These are phyloP conservation scores for Cucurbita argyrosperma DNA, from an alignment of 306 rosid species.

Conservation along the genomic window DNA sequence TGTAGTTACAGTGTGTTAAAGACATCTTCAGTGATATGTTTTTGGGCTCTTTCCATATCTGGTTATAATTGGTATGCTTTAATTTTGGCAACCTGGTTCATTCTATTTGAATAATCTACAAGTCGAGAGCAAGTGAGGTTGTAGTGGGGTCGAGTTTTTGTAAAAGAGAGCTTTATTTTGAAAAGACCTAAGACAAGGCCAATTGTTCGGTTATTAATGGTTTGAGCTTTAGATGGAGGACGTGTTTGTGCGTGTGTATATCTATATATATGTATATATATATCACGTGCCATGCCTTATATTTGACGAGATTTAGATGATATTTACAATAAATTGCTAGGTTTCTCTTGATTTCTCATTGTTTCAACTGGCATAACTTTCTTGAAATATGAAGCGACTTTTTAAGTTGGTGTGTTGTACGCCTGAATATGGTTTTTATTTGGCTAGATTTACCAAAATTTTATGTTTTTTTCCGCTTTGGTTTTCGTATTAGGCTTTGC, in stretches of 20 bases:
- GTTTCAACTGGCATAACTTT: not conserved
- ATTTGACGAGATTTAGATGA: not conserved
- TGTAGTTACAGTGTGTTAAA: not conserved
- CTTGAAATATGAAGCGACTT: not conserved
- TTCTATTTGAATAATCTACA: not conserved
- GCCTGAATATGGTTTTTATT: not conserved
- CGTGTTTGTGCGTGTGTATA: not conserved
- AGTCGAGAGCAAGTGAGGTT: not conserved
- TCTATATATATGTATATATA: too few relatives aligned
- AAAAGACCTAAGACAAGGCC: not conserved
- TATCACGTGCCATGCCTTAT: not conserved
- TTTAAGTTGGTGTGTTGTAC: not conserved
- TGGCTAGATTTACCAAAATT: not conserved
- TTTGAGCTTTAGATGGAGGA: not conserved
- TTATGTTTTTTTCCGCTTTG: not conserved
- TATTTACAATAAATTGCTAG: not conserved
- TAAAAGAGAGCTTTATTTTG: not conserved
- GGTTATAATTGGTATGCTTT: not conserved
- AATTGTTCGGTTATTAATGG: not conserved
- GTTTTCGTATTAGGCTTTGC: slow-evolving; percentile 41
- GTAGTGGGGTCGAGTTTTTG: not conserved
- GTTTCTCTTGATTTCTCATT: not conserved
- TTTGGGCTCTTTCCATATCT: not conserved
- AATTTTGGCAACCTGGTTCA: not conserved
- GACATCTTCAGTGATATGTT: not conserved